Conservation (phyloP, 768 basidiomycete species). For the Asterophora lycoperdoides region DNA sequence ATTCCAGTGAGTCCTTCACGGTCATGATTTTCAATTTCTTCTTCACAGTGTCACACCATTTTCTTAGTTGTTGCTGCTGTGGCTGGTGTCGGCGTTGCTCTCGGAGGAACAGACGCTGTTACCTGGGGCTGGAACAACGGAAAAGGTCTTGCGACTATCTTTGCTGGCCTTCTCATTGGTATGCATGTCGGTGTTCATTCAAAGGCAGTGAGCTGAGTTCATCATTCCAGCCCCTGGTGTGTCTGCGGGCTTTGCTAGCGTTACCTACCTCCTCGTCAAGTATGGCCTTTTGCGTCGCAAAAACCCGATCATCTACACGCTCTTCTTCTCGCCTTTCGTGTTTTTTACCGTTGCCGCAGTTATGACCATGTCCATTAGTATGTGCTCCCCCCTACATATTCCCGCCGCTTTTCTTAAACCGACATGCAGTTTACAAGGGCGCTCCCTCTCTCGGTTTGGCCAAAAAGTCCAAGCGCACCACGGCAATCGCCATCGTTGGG, state of each 20-base stretch:
- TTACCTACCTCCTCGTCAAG: conserved; percentile 22
- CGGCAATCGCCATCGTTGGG: conserved; percentile 22
- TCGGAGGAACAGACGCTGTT: conserved; percentile 21
- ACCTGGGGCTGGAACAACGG: conserved; percentile 26
- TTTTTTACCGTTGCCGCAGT: conserved; percentile 25
- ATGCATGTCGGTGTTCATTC: background rate
- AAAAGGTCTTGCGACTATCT: conserved; percentile 26
- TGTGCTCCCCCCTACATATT: background rate
- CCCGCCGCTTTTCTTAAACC: background rate
- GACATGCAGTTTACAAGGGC: conserved; percentile 20
- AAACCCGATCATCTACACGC: conserved; percentile 19
- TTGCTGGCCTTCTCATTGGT: conserved; percentile 23
- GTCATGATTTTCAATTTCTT: background rate
- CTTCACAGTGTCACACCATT: background rate
- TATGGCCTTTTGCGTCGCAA: conserved; percentile 22
- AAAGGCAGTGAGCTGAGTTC: background rate
- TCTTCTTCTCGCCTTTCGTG: conserved; percentile 23
- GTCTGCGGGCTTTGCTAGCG: conserved; percentile 20
- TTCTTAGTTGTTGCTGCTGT: conserved; percentile 20
- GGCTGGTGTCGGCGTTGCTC: conserved; percentile 23
- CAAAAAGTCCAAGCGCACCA: conserved; percentile 8
- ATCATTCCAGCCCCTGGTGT: conserved; percentile 14
- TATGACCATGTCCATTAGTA: conserved; percentile 24
- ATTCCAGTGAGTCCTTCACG: conserved; percentile 14
- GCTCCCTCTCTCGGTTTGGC: conserved; percentile 21